A percentile compares a stretch with the other conserved stretches of the same genome.
These are phyloP conservation scores for Huntiella bhutanensis DNA, from an alignment of 2,329 filamentous ascomycete genomes.

Conservation along the genomic window DNA sequence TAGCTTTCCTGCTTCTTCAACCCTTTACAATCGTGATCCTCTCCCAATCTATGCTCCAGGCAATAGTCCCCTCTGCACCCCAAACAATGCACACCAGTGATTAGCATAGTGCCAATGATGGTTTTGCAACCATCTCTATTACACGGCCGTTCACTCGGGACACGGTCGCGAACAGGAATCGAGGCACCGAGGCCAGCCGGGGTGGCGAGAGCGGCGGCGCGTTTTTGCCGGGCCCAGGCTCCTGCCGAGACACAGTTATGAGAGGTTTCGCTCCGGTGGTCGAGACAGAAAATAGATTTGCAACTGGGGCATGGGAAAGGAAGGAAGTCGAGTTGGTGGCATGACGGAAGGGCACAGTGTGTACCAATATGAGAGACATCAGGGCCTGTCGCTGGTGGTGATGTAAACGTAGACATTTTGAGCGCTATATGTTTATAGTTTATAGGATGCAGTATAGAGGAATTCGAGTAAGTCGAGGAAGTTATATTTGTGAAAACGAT, in stretches of 20 bases:
- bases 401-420: conserved; percentile 6
- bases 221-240: conserved; percentile 41
- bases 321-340: conserved; percentile 87
- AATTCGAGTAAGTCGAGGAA: not conserved
- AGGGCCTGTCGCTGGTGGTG: conserved; percentile 15
- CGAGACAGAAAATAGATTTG: conserved; percentile 67
- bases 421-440: not conserved
- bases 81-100: conserved; percentile 51
- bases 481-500: no score
- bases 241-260: conserved; percentile 49
- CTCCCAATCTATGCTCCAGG: conserved; percentile 53
- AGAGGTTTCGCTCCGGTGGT: conserved; percentile 71
- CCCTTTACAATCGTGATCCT: conserved; percentile 64
- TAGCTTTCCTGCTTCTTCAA: conserved; percentile 14
- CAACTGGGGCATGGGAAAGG: conserved; percentile 90
- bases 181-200: conserved; percentile 35
- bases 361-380: conserved; percentile 74
- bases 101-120: conserved; percentile 47
- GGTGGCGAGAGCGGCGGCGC: conserved; percentile 31
- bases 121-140: conserved; percentile 48
- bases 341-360: conserved; percentile 83
- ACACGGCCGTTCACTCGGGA: conserved; percentile 44
- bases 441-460: not conserved
- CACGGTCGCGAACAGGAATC: conserved; percentile 30
- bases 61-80: conserved; percentile 59